Evolutionary conservation across 208 protist species (phyloP), one percentile per base, ranked within the genome.

Genomic region (Leishmania gerbilli): DNA sequence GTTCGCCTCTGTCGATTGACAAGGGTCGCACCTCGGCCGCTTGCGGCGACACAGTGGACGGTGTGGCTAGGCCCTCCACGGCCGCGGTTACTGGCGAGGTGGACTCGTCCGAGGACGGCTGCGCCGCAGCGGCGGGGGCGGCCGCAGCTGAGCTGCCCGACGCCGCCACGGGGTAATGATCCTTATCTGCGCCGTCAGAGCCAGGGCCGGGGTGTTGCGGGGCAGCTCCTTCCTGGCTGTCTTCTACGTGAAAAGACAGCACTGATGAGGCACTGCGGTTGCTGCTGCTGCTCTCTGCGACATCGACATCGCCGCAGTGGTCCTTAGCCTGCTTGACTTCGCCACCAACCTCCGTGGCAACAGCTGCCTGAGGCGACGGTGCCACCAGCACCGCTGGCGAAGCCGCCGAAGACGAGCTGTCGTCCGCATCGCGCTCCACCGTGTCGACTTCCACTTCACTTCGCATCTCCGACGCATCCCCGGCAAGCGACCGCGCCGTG

Each of bases 1-100:
- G 56, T 17, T 81, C 68, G 65, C 37, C 49, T 34, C 27, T 40
- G 55, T 81, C 68, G 51, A 81, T 81, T 6, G 78, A 76, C 37
- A 76, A 31, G 24, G 67, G 68, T 7, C 37, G 78, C n/a, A 17
- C 21, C 47, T 60, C n/a, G 24, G n/a, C 65, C 9, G 47, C 72
- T 64, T 27, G 49, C 49, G 72, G 4, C 45, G 53, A 37, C 51
- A 31, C 13, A 15, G 11, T 31, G 11, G 27, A 21, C 69, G 45
- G 13, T 8, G 7, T 31, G 24, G 45, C n/a, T 4, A 55, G 45
- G 40, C 3, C 11, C 1, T 74, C 45, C 45, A 74, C 7, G 0
- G 15, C 31, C 31, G 62, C 11, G 31, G 31, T 68, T 21, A 40
- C 8, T 31, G 31, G 31, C 8, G 8, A 42, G 27, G 65, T 42